Conservation (phyloP, 2,329 filamentous ascomycete genomes). For the Fusarium sp. region DNA sequence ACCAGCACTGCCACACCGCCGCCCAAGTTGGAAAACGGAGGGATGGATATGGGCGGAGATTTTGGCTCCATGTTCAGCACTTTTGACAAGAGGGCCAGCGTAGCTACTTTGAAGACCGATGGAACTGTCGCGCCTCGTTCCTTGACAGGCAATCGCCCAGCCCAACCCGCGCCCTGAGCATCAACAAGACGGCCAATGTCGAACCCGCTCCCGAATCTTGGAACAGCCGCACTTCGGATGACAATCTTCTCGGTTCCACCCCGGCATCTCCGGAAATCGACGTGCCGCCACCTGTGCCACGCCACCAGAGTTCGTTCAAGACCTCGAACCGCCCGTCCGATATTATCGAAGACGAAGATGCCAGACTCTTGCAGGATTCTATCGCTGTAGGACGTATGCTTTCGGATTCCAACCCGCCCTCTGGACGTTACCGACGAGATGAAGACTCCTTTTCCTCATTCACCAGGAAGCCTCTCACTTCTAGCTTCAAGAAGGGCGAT, state of each 20-base stretch:
- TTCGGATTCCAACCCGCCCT: constrained; percentile 39
- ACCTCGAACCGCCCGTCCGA: constrained; percentile 52
- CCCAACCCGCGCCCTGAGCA: constrained; percentile 60
- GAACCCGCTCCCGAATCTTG: constrained; percentile 62
- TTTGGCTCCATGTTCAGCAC: constrained; percentile 67
- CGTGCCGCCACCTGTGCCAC: constrained; percentile 55
- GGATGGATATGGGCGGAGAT: constrained; percentile 68
- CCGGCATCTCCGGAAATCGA: constrained; percentile 55
- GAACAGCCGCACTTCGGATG: constrained; percentile 62
- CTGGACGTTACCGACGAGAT: constrained; percentile 52
- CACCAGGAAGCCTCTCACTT: constrained; percentile 43
- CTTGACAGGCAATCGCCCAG: constrained; percentile 58
- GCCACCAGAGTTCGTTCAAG: constrained; percentile 52
- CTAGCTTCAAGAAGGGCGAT: constrained; percentile 58
- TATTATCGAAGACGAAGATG: constrained; percentile 64
- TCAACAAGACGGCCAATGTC: constrained; percentile 58
- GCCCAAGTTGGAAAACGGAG: constrained; percentile 58
- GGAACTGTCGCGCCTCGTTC: constrained; percentile 55
- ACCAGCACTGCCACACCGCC: constrained; percentile 66
- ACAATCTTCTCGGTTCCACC: constrained; percentile 58
- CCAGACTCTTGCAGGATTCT: constrained; percentile 64
- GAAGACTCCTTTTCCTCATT: constrained; percentile 55
- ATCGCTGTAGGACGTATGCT: constrained; percentile 63
- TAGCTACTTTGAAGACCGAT: constrained; percentile 60
- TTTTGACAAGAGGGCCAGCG: constrained; percentile 68